Conservation (phyloP, 2,329 filamentous ascomycete species). For the Dactylellina leptospora region DNA sequence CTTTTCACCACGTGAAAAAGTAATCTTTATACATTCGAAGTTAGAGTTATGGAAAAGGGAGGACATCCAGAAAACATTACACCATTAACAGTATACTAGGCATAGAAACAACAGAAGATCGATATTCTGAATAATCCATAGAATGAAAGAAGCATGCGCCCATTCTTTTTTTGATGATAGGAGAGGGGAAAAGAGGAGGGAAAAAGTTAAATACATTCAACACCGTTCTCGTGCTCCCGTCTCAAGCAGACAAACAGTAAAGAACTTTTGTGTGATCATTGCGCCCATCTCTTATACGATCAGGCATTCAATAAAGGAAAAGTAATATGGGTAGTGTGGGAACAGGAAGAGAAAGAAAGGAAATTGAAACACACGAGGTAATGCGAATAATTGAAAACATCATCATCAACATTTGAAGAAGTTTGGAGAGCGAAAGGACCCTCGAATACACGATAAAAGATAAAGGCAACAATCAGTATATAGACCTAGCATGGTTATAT, state of each 20-base stretch:
- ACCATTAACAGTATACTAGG: constrained; percentile 19
- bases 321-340: not conserved
- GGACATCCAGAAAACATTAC: constrained; percentile 1
- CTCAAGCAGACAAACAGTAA: constrained; percentile 6
- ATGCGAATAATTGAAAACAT: not conserved
- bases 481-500: not conserved
- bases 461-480: too few relatives aligned
- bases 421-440: too few relatives aligned
- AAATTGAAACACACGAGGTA: not conserved
- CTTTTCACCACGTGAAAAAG: too few relatives aligned
- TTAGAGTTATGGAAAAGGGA: not conserved
- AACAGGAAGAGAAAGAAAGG: not conserved
- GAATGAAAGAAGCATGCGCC: constrained; percentile 21
- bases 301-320: not conserved
- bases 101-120: too few relatives aligned
- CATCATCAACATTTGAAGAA: too few relatives aligned
- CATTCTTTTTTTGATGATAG: constrained; percentile 25
- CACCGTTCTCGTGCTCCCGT: constrained; percentile 47
- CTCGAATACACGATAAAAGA: not conserved
- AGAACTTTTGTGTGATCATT: not conserved
- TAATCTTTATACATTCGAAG: not conserved
- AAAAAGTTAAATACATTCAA: constrained; percentile 50
- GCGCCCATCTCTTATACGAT: not conserved
- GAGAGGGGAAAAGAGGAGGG: constrained; percentile 19
- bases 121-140: not conserved